Conservation (phyloP, 163 green algal species). For the Prototheca stagnorum region DNA sequence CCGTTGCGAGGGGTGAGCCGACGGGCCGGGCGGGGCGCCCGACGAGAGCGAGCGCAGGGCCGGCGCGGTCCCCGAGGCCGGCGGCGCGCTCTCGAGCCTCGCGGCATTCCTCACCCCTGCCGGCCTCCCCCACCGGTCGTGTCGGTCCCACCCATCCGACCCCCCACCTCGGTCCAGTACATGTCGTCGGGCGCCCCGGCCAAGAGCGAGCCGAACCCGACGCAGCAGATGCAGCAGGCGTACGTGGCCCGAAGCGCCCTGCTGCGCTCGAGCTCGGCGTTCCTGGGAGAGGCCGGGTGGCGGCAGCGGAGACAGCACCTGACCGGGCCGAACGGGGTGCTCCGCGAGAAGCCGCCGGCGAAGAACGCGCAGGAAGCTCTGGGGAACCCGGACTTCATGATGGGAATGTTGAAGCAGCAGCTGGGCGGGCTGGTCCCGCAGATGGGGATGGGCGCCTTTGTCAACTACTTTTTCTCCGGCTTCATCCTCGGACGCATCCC, state of each 20-base stretch:
- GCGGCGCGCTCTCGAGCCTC: too few species aligned
- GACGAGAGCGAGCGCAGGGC: too few species aligned
- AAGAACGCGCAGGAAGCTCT: conserved; percentile 52
- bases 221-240: too few species aligned
- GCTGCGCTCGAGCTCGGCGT: conserved; percentile 36
- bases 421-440: conserved; percentile 75
- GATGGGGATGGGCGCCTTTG: conserved; percentile 69
- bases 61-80: too few species aligned
- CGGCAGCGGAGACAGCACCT: conserved; percentile 55
- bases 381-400: conserved; percentile 66
- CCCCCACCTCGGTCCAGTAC: too few species aligned
- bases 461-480: conserved; percentile 90
- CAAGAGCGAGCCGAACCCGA: too few species aligned
- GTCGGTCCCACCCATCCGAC: too few species aligned
- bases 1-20: not conserved
- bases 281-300: conserved; percentile 39
- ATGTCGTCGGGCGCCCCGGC: too few species aligned
- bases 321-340: conserved; percentile 35
- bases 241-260: conserved; percentile 39
- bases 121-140: too few species aligned
- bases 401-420: conserved; percentile 95
- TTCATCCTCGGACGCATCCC: conserved; percentile 81
- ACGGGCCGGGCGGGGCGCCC: not conserved
- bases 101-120: too few species aligned
- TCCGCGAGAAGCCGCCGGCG: conserved; percentile 47